Base-by-base conservation (phyloP, 768 basidiomycete species). In the Cyathus striatus region DNA sequence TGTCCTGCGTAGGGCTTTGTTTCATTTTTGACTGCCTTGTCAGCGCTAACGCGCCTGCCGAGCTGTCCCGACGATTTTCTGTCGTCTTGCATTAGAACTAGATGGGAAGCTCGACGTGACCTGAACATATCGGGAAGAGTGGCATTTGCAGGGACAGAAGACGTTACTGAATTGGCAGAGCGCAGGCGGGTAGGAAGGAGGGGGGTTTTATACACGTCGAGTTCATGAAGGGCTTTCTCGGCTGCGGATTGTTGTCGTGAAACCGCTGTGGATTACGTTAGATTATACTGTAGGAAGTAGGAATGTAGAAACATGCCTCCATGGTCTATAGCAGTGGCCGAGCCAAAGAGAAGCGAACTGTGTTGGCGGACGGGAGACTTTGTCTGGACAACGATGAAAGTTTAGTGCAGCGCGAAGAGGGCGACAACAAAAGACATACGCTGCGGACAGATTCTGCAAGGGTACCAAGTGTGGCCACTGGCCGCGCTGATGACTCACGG, bases 121-220 rank as follows among this genome's bases (percentile, higher is more conserved):
- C 78, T 68, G 63, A 88, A 86, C 63, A 86, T 74, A 46, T 83
- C 79, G 5, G 82, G 79, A 30, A 75, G 63, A 3, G 62, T 62
- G 4, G 66, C 58, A 5, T 72, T 20, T 52, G 72, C 48, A 52
- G 63, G 55, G 20, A 58, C 50, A 2, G 62, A 52, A 10, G 51
- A 45, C 12, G 47, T 38, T 22, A 62, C 48, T 25, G 59, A 45
- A 47, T 63, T 65, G 23, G 62, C 56, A 18, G 66, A 64, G 34
- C 72, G 68, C 44, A 78, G 57, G 16, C 77, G 74, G 27, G 83
- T 79, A 9, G 87, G 85, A 13, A 88, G 52, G 35, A 90, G 72
- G 5, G 87, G 87, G 1, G 84, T 90, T 63, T 82, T 84, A 68
- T 88, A 90, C 23, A 84, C 71, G 49, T 89, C 86, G 35, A 87